A percentile compares a stretch with the other conserved stretches of the same genome.
Conservation (phyloP, 345 rosid genomes). For the Gossypium raimondii region DNA sequence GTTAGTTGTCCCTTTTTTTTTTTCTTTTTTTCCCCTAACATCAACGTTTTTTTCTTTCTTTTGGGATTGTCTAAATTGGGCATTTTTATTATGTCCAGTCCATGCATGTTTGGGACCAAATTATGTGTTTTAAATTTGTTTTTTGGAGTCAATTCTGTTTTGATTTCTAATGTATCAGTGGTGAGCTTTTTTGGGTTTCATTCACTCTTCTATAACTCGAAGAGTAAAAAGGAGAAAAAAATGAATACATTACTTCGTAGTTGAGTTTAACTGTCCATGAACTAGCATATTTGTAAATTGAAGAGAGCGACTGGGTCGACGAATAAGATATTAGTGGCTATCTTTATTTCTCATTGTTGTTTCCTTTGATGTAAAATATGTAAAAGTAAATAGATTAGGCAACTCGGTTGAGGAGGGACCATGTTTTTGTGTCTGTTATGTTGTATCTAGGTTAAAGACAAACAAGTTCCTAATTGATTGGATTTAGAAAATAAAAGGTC, state of each 20-base stretch:
- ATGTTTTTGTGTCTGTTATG: not conserved
- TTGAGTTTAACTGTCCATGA: conserved; percentile 27
- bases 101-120: no score
- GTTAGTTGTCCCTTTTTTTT: no score
- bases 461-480: not conserved
- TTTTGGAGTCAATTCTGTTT: no score
- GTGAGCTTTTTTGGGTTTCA: conserved; percentile 61
- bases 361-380: not conserved
- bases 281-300: conserved; percentile 27
- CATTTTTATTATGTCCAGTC: no score
- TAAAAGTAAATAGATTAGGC: not conserved
- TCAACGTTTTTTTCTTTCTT: no score
- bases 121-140: no score
- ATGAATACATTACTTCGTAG: conserved; percentile 3
- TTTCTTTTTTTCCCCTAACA: no score
- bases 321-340: not conserved
- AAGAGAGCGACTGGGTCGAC: conserved; percentile 3
- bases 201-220: conserved; percentile 67
- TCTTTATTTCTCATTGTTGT: not conserved
- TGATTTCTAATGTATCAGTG: no score
- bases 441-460: conserved; percentile 1
- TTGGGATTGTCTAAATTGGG: no score
- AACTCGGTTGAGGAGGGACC: not conserved
- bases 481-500: not conserved
- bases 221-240: conserved; percentile 58